Conservation (phyloP, 345 rosid species). For the Moringa oleifera region DNA sequence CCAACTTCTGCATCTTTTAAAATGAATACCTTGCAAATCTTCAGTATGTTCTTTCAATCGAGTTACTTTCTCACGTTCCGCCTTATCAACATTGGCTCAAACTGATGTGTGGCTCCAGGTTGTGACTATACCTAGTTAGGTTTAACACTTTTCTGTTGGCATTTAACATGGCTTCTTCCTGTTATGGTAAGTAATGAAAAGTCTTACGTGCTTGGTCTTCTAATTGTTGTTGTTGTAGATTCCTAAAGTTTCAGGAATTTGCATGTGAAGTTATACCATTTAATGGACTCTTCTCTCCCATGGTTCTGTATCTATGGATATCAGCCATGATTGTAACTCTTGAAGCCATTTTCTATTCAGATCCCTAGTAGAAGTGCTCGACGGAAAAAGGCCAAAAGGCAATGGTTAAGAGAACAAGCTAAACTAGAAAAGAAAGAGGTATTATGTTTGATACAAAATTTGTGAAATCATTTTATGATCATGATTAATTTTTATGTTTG, state of each 20-base stretch:
- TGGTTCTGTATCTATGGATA: constrained; percentile 8
- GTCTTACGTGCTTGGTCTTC: too few species aligned
- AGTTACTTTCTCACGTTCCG: too few species aligned
- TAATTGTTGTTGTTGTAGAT: neutral
- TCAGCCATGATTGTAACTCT: constrained; percentile 17
- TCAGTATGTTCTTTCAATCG: too few species aligned
- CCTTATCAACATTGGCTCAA: neutral
- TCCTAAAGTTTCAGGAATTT: constrained; percentile 2
- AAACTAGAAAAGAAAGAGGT: constrained; percentile 68
- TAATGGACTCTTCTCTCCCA: constrained; percentile 11
- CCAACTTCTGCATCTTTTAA: too few species aligned
- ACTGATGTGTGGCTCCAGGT: neutral
- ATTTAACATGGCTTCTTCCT: neutral
- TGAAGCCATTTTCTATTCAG: constrained; percentile 33
- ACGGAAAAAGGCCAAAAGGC: constrained; percentile 84
- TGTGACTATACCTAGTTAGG: neutral
- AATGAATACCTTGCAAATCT: too few species aligned
- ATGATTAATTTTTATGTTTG: constrained; percentile 15
- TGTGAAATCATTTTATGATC: neutral
- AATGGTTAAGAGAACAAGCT: constrained; percentile 60
- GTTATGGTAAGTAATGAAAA: too few species aligned
- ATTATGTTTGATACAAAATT: constrained; percentile 4
- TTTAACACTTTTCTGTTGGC: neutral
- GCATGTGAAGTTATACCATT: neutral
- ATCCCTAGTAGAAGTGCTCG: constrained; percentile 87